Evolutionary conservation across 192 early-diverging fungal genomes (phyloP), one percentile per base, ranked within the genome.

Genomic region (Obelidium mucronatum): DNA sequence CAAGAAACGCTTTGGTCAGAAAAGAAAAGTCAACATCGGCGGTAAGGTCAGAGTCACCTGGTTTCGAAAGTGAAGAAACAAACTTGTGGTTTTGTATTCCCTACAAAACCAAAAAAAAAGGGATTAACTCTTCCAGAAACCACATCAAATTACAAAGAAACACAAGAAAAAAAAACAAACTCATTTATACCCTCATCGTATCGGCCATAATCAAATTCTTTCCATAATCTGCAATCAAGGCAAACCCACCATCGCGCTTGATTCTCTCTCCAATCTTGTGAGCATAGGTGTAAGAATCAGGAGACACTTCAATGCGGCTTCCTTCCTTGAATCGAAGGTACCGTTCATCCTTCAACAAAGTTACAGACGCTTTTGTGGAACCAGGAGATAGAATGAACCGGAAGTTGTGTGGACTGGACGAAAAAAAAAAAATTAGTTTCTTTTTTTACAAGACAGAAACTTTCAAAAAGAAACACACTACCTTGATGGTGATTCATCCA

Each of bases 171-270:
- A 39, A 30, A 56, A 26, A 1, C 31, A 63, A 19, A 74, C 82
- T 53, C 78, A 91, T n/a, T n/a, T n/a, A n/a, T n/a, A n/a, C 92
- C 64, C 96, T 85, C 55, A 98, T 83, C 53, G 92, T 94, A 69
- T 96, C 91, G 4, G 90, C 86, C 71, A 90, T 88, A 0, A 89
- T 79, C 73, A 89, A 80, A 76, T 96, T 91, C 61, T 90, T 84
- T 15, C 97, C 97, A 76, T 99, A 99, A 86, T 99, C 97, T 53
- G 97, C 84, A 31, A 93, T 79, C 35, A 98, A 75, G 0, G 88
- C 94, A 36, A 87, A 80, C 22, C 97, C 97, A 22, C 86, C 87
- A 44, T 90, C 82, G 1, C 74, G 67, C 24, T 89, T 74, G 22
- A 99, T 87, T 76, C 90, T 82, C 53, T 90, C 81, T 1, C 94